Percentiles rank a stretch among this genome's conserved stretches.
Conservation (phyloP, 1,284 basidiomycete species). For the Ustilago shanxiensis region DNA sequence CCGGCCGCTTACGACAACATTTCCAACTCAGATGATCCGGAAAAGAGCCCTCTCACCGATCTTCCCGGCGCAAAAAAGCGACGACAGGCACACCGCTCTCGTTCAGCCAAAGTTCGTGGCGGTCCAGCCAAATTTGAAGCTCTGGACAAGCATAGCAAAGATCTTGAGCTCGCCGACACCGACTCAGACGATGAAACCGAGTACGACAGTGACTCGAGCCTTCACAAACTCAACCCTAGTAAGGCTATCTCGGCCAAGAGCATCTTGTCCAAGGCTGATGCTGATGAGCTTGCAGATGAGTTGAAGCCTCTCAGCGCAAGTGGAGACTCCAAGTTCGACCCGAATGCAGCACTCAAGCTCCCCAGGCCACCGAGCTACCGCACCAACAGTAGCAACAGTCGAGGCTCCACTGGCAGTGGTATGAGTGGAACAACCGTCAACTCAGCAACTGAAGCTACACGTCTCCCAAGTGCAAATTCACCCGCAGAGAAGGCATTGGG, state of each 20-base stretch:
- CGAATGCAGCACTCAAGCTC: constrained; percentile 11
- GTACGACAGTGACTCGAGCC: constrained; percentile 46
- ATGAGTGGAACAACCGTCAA: constrained; percentile 25
- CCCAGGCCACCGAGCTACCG: constrained; percentile 51
- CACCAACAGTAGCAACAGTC: constrained; percentile 39
- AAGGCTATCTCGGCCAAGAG: constrained; percentile 22
- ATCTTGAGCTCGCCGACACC: constrained; percentile 28
- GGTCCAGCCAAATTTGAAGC: constrained; percentile 57
- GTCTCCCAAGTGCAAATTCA: neutral
- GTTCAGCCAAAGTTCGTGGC: constrained; percentile 23
- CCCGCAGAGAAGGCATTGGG: constrained; percentile 28
- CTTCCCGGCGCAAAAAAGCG: constrained; percentile 17
- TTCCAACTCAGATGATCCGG: constrained; percentile 17
- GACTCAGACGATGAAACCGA: constrained; percentile 47
- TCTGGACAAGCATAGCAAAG: constrained; percentile 27
- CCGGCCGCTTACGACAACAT: constrained; percentile 59
- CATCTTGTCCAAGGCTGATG: constrained; percentile 18
- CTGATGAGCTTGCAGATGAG: constrained; percentile 28
- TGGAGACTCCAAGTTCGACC: constrained; percentile 21
- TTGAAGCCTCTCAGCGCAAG: constrained; percentile 27
- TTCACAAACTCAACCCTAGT: constrained; percentile 18
- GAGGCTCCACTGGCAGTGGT: constrained; percentile 16
- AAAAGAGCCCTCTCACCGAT: constrained; percentile 38
- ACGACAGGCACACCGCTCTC: constrained; percentile 18
- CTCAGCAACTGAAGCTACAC: neutral